Base-by-base conservation (phyloP, 495 filamentous ascomycete species). In the Apodospora peruviana region DNA sequence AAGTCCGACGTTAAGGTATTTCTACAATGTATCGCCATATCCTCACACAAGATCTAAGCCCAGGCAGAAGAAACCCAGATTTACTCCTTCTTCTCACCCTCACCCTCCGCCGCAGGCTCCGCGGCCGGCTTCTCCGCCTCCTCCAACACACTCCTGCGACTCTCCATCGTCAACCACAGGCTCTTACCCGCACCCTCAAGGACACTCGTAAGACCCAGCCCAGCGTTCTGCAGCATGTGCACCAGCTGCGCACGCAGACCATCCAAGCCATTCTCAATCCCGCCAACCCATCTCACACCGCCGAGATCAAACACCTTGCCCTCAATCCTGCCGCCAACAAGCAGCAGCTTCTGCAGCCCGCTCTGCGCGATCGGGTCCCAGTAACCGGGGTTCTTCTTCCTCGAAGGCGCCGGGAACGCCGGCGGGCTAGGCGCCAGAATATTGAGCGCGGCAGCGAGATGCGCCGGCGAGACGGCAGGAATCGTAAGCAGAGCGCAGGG, bases 101-200 rank as follows among this genome's bases (percentile, higher is more conserved):
- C 64, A 32, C 68, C 61, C 27, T 60, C 59, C 11, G 46, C 51
- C 29, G 68, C 62, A 24, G 58, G 59, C 9, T 43, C 52, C 9
- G 43, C 50, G 23, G 49, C 65, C 18, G 62, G 70, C 52, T 77
- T 79, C 56, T 72, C 70, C 57, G 87, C 86, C 52, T 91, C 88
- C 62, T 94, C 87, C 66, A 96, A 67, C 63, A 84, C 82, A 35
- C 67, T 76, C 66, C 82, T 76, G 59, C 90, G 73, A 36, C 87
- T 80, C 76, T 96, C 89, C 58, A 95, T 68, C 20, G 89, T 87
- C 48, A 91, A 73, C 75, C 89, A 96, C 36, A 96, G 58, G 58
- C 79, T 88, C 79, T 81, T 86, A 27, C 84, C 73, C 48, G 84
- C 80, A 16, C 85, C 81, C 65, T 95, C 90, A 66, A 96, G 63